Conservation (phyloP, 164 flowering plant genomes). For the Umbellularia californica region DNA sequence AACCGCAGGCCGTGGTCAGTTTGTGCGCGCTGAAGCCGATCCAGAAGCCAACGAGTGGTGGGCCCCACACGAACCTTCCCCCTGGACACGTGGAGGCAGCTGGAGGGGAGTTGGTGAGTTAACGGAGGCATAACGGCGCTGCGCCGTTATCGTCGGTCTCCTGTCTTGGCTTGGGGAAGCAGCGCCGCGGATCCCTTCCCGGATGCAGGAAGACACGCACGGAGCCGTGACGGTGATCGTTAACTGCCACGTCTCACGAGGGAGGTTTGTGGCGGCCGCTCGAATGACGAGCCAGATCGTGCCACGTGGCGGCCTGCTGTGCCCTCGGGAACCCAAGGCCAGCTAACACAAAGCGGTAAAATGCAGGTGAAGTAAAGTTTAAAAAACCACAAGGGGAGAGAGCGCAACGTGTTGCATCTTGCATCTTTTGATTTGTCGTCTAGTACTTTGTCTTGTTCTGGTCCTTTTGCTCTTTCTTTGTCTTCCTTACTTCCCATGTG, state of each 20-base stretch:
- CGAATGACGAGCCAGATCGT: neutral
- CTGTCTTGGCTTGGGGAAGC: slow-evolving; percentile 23
- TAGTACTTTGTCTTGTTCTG: neutral
- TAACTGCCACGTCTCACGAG: slow-evolving; percentile 21
- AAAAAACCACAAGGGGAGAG: neutral
- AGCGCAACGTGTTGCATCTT: too few species aligned
- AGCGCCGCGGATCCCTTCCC: slow-evolving; percentile 9
- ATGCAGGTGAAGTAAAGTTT: neutral
- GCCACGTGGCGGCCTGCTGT: neutral
- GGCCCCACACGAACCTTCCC: neutral
- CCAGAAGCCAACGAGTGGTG: neutral
- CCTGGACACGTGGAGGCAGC: neutral
- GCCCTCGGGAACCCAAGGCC: neutral
- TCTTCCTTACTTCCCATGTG: neutral
- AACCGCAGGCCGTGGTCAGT: too few species aligned
- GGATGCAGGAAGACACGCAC: slow-evolving; percentile 12
- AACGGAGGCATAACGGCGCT: slow-evolving; percentile 7
- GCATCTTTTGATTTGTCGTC: neutral
- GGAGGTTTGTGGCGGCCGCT: neutral
- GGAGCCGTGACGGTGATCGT: slow-evolving; percentile 25
- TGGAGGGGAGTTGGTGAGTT: slow-evolving; percentile 6
- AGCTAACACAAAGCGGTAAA: neutral
- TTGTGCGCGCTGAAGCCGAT: too few species aligned
- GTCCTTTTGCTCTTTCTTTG: neutral
- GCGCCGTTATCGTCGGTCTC: slow-evolving; percentile 12